Evolutionary conservation across 257 asterid species (phyloP), one percentile per base, ranked within the genome.

Genomic region (Capsicum rhomboideum): DNA sequence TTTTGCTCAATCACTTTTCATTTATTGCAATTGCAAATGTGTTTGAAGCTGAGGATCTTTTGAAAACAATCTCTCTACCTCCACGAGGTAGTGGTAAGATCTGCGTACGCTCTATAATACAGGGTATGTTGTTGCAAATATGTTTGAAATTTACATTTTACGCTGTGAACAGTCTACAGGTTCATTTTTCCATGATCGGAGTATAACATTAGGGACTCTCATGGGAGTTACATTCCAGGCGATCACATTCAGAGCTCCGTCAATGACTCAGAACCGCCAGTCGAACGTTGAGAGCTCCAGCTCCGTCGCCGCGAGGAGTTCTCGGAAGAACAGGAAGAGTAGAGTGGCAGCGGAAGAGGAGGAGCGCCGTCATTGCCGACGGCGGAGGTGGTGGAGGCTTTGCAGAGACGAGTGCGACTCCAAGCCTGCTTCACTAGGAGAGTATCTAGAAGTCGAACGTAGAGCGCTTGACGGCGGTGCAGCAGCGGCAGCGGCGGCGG

Each of bases 141-240:
- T 11, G 21, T 37, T 28, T 29, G 29, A 55, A 46, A 18, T 46
- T 49, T 6, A 31, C 28, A 37, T 10, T 55, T 64, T 46, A 63
- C 69, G 68, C 11, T 31, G 10, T 17, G 78, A 68, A 9, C 94
- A 96, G 98, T 96, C 99, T 28, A 96, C 99, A 64, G 98, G 99
- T 31, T 96, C 99, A 6, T 96, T 96, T 89, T 96, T 96, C 88
- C 99, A 92, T 87, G 99, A 96, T 90, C 90, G 93, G 87, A 96
- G 98, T 88, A 96, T 95, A 6, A 89, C 97, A 1, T 78, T 96
- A 26, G 99, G 99, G 23, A 92, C 94, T 0, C 89, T 96, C 14
- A 94, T 96, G 99, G 99, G 99, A 20, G 98, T 96, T 0, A 92
- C 92, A 0, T 88, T 92, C 84, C 98, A 94, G 16, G 94, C 98